A percentile compares a stretch with the other conserved stretches of the same genome.
phyloP scores from a whole-genome alignment of 2,329 filamentous ascomycete species.

The Trichoderma citrinoviride region DNA sequence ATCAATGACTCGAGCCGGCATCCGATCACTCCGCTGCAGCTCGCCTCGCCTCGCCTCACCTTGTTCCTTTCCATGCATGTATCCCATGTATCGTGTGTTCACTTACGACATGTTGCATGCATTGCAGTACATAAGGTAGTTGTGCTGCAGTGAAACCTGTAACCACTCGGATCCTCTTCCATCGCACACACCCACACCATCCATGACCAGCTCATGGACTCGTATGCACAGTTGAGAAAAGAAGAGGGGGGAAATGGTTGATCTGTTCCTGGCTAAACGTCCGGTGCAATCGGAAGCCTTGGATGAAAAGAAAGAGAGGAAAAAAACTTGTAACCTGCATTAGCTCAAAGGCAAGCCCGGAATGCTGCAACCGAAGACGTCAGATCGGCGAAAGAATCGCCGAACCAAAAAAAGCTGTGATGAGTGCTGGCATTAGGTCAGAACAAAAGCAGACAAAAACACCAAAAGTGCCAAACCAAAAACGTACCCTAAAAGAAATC shows the following conservation, averaged over 20 bases:
- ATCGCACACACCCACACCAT: background rate
- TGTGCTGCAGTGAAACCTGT: background rate
- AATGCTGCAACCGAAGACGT: background rate
- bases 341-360: background rate
- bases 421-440: background rate
- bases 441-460: background rate
- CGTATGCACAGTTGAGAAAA: background rate
- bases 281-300: constrained; percentile 9
- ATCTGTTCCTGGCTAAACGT: background rate
- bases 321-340: constrained; percentile 1
- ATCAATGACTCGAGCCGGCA: constrained; percentile 12
- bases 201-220: background rate
- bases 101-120: background rate
- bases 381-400: background rate
- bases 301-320: background rate
- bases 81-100: background rate
- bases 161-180: constrained; percentile 5
- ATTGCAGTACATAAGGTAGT: too few relatives aligned
- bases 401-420: background rate
- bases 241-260: background rate
- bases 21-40: constrained; percentile 10
- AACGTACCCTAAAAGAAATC: too few relatives aligned
- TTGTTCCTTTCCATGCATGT: too few relatives aligned
- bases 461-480: background rate
- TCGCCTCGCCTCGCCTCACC: background rate